Conservation (phyloP, 805 yeast species). For the Komagataella pseudopastoris region DNA sequence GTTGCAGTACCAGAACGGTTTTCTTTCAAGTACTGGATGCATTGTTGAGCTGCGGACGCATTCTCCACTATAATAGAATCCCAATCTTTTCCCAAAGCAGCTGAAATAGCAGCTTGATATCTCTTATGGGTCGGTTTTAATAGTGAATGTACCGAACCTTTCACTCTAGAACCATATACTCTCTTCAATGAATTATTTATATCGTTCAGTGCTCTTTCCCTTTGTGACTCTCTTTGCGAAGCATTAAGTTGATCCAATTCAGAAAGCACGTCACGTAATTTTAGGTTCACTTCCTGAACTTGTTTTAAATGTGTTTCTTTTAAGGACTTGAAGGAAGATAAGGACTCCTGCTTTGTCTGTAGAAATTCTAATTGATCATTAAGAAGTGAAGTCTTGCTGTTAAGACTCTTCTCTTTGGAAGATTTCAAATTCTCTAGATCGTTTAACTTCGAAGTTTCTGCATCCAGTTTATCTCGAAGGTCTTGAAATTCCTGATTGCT, state of each 20-base stretch:
- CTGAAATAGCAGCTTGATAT: constrained; percentile 61
- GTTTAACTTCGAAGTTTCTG: background rate
- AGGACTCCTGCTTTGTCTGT: constrained; percentile 6
- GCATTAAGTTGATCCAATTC: constrained; percentile 65
- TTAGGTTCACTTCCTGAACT: constrained; percentile 50
- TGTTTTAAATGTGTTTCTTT: constrained; percentile 25
- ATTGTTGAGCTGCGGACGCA: constrained; percentile 55
- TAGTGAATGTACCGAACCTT: constrained; percentile 68
- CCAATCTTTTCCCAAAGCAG: constrained; percentile 63
- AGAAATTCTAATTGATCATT: constrained; percentile 9
- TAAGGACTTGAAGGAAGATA: constrained; percentile 13
- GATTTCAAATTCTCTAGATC: background rate
- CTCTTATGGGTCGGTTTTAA: constrained; percentile 65
- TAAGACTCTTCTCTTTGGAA: background rate
- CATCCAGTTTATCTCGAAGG: background rate
- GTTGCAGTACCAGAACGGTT: constrained; percentile 78
- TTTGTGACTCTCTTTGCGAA: constrained; percentile 58
- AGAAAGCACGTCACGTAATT: constrained; percentile 43
- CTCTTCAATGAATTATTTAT: constrained; percentile 57
- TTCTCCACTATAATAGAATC: constrained; percentile 81
- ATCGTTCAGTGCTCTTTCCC: constrained; percentile 60
- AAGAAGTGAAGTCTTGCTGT: constrained; percentile 1
- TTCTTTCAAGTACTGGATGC: constrained; percentile 69
- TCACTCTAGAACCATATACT: constrained; percentile 64
- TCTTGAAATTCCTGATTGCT: background rate